Evolutionary conservation across 2,329 filamentous ascomycete genomes (phyloP), one percentile per base, ranked within the genome.

Genomic region (Cercospora nicotianae): DNA sequence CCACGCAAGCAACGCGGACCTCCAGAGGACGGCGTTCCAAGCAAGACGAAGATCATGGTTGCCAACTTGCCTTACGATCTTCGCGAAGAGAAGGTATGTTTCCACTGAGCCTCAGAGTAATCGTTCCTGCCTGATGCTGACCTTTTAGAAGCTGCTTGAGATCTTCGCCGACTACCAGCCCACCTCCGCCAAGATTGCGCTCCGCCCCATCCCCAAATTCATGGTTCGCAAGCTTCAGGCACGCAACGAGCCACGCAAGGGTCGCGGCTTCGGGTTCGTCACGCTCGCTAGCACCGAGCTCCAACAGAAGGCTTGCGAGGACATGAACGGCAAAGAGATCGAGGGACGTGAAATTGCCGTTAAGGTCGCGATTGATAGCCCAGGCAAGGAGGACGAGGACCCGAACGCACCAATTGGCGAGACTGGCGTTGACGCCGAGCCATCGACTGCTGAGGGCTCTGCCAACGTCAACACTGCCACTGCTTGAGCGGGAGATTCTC

Each of bases 161-260:
- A 92, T 99, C 78, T 99, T 99, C 84, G 87, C 88, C 78, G 92
- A 89, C 72, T 99, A 97, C 86, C 87, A 93, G 79, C 95, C 95
- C 70, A 90, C 91, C 75, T 96, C 93, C 73, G 94, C 95, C 82
- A 99, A 98, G 89, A 98, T 99, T 79, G 95, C 95, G 74, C 92
- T 99, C 76, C 94, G 95, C 77, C 95, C 95, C 63, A 99, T 99
- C 75, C 95, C 95, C 75, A 94, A 94, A 78, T 99, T 98, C 87
- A 99, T 99, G 95, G 95, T 99, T 84, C 97, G 97, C 91, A 99
- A 99, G 89, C 92, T 99, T 71, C 94, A 97, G 85, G 94, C 94
- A 78, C 94, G 95, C 80, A 94, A 94, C 79, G 95, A 99, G 86
- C 90, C 94, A 77, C 95, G 95, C 86, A 99, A 99, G 90, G 95